A percentile compares a stretch with the other conserved stretches of the same genome.
Evolutionary conservation across 257 asterid species (phyloP).

Genomic region (Penstemon barbatus): DNA sequence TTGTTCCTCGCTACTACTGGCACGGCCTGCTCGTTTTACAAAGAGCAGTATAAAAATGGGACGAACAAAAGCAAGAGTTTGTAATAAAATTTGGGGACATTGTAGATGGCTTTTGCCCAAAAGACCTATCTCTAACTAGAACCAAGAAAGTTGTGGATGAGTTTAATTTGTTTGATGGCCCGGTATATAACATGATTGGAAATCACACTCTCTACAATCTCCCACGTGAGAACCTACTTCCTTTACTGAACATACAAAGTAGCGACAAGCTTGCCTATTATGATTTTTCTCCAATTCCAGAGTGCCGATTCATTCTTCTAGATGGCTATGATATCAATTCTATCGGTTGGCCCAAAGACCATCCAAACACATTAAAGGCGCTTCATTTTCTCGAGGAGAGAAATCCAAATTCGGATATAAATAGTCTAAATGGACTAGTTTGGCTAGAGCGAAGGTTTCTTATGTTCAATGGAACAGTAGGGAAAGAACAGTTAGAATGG

Average conservation of each 20-base stretch:
- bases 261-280: conserved; percentile 58
- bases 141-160: conserved; percentile 49
- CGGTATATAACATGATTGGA: conserved; percentile 90
- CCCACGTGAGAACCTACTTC: conserved; percentile 80
- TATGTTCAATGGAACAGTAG: conserved; percentile 90
- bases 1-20: conserved; percentile 91
- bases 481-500: conserved; percentile 82
- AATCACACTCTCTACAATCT: conserved; percentile 96
- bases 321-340: conserved; percentile 89
- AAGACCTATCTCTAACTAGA: conserved; percentile 62
- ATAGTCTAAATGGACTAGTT: conserved; percentile 82
- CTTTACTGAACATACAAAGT: conserved; percentile 57
- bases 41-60: conserved; percentile 72
- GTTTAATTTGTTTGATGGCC: conserved; percentile 55
- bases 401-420: conserved; percentile 82
- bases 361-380: conserved; percentile 64
- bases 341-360: conserved; percentile 85
- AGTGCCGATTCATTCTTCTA: conserved; percentile 72
- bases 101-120: conserved; percentile 88
- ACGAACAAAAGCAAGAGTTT: conserved; percentile 48
- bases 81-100: conserved; percentile 82
- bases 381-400: conserved; percentile 54
- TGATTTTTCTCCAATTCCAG: conserved; percentile 81
- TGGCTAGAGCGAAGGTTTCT: conserved; percentile 78
- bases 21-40: conserved; percentile 74